Conservation (phyloP, 768 basidiomycete genomes). For the Termitomyces sp. region DNA sequence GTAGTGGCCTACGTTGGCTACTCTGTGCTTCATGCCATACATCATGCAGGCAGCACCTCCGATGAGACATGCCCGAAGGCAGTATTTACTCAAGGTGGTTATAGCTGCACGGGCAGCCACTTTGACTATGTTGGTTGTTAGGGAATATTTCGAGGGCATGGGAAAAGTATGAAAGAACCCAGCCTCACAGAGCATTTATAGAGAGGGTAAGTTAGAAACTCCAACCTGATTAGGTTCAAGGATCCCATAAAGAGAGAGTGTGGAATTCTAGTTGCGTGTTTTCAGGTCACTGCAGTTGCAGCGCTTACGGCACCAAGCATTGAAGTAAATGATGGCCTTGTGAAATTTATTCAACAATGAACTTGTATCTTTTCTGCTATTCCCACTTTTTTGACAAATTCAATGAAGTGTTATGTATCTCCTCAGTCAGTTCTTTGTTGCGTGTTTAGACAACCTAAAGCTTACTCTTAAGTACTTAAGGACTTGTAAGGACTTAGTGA, state of each 20-base stretch:
- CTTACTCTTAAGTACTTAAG: no score
- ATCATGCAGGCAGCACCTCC: slow-evolving; percentile 34
- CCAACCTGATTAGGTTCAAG: not conserved
- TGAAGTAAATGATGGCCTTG: no score
- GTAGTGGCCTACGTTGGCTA: slow-evolving; percentile 29
- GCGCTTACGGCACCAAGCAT: no score
- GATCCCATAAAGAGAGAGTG: not conserved
- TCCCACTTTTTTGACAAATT: no score
- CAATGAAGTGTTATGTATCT: no score
- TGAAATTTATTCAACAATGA: no score
- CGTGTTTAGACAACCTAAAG: no score
- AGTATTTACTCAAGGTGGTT: slow-evolving; percentile 14
- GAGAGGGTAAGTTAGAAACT: not conserved
- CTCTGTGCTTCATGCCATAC: slow-evolving; percentile 29
- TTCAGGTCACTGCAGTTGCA: no score
- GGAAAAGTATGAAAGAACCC: not conserved
- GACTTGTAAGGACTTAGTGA: no score
- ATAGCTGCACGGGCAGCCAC: slow-evolving; percentile 20
- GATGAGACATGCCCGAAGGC: slow-evolving; percentile 28
- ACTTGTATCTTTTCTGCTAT: no score
- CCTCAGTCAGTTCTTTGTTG: no score
- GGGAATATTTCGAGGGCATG: not conserved
- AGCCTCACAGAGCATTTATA: not conserved
- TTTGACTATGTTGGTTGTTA: slow-evolving; percentile 15
- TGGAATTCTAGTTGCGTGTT: no score